Percentiles rank a stretch among this genome's conserved stretches.
These are phyloP conservation scores for Albizia julibrissin DNA, from an alignment of 306 rosid genomes.

Conservation along the genomic window DNA sequence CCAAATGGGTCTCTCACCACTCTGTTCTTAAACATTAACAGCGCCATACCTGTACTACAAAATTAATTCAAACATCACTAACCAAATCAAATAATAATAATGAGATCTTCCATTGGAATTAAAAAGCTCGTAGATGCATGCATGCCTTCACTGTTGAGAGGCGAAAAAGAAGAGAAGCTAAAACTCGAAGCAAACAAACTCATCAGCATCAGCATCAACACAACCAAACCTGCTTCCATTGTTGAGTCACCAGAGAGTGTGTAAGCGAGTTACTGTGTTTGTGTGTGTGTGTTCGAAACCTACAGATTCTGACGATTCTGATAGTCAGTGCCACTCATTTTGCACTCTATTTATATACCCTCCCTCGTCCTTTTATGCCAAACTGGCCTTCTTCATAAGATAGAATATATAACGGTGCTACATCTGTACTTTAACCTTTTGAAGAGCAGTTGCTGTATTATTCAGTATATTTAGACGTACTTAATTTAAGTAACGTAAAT, in stretches of 20 bases:
- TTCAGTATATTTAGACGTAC: neutral
- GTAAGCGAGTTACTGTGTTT: neutral
- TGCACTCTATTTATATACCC: neutral
- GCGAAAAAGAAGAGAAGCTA: neutral
- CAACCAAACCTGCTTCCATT: conserved; percentile 11
- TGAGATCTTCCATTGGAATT: neutral
- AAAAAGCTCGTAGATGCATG: neutral
- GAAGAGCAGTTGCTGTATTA: neutral
- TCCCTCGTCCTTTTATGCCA: neutral
- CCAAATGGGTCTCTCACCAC: conserved; percentile 57
- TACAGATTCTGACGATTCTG: neutral
- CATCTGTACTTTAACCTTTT: neutral
- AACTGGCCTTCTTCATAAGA: neutral
- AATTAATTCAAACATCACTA: conserved; percentile 21
- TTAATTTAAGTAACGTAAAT: neutral
- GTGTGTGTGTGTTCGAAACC: neutral
- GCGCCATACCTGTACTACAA: conserved; percentile 54
- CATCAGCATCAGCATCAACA: neutral
- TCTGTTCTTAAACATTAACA: conserved; percentile 55
- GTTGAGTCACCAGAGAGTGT: neutral
- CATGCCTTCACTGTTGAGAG: conserved; percentile 9
- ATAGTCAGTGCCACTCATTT: neutral
- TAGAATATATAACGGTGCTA: neutral
- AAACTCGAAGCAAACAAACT: neutral
- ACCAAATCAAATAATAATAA: neutral